Evolutionary conservation across 441 rosid genomes (phyloP).

Genomic region (Metrosideros polymorpha): DNA sequence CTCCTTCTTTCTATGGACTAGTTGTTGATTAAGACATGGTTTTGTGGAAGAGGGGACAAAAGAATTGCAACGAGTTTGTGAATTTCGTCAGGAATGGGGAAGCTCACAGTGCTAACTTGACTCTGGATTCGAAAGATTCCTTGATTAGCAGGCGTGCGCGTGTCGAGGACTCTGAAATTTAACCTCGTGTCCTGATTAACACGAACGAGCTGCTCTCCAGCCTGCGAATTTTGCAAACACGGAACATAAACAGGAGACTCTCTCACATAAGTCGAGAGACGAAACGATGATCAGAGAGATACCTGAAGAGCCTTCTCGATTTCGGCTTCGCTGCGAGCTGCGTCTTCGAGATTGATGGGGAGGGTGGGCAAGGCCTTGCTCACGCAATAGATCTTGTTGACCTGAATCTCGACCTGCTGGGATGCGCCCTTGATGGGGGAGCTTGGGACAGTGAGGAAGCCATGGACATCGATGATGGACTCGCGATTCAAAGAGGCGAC

Average conservation of each 20-base stretch:
- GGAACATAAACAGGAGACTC: not conserved
- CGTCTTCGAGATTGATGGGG: conserved; percentile 71
- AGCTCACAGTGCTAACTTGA: conserved; percentile 45
- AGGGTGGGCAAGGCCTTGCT: conserved; percentile 44
- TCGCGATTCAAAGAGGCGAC: conserved; percentile 44
- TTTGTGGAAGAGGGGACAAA: not conserved
- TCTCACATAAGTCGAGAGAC: not conserved
- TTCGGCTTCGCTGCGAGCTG: conserved; percentile 70
- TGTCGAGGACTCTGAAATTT: conserved; percentile 59
- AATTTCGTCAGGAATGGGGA: not conserved
- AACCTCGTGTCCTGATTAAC: conserved; percentile 83
- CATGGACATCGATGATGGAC: conserved; percentile 46
- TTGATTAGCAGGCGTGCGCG: conserved; percentile 79
- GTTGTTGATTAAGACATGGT: not conserved
- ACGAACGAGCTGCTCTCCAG: conserved; percentile 47
- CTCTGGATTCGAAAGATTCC: conserved; percentile 63
- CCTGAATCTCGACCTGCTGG: conserved; percentile 71
- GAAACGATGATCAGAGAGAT: not conserved
- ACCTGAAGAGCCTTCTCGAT: conserved; percentile 62
- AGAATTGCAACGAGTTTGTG: not conserved
- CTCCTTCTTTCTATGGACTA: not conserved
- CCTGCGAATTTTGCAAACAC: conserved; percentile 18
- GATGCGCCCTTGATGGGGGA: conserved; percentile 51
- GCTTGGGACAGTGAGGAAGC: conserved; percentile 41
- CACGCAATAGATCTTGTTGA: conserved; percentile 47